Base-by-base conservation (phyloP, 768 basidiomycete species). In the Suillus decipiens region DNA sequence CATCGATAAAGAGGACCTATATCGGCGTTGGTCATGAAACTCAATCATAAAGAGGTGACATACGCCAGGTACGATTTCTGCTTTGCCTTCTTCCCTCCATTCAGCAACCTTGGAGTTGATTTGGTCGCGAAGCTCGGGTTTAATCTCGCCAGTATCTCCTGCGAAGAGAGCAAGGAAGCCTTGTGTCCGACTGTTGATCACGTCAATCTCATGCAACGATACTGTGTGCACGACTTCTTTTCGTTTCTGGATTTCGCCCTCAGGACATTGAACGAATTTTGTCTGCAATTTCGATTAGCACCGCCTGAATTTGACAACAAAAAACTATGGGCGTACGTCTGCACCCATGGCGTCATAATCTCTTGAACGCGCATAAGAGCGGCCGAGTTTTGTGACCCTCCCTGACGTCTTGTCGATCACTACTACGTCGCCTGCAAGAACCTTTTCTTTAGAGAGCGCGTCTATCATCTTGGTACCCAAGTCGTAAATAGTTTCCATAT, bases 331-430 rank as follows among this genome's bases (percentile, higher is more conserved):
- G 84, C 92, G 68, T 75, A 97, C 96, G 74, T 99, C 97, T 63
- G 96, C 96, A 61, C 97, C 96, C 93, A 98, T 97, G 41, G 96
- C 97, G 75, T 99, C 97, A 72, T 99, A 99, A 71, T 99, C 96
- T 73, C 96, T 84, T 56, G 95, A 96, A 64, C 96, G 84, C n/a
- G 97, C 94, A 76, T 97, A 97, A 11, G 95, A 96, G 41, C 97
- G 85, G 10, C 96, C 96, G 17, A 99, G 86, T 80, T 99, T 99
- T 19, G 93, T 90, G 64, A 99, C 91, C 77, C 95, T 96, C 41
- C 97, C 96, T 14, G 94, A 95, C 0, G 94, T 94, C 75, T 99
- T 99, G 82, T 99, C 97, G 70, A 99, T 98, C 60, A 93, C 86
- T 68, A 99, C 89, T 22, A 99, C 90, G 70, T 99, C 97, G 31